Conservation (phyloP, 257 asterid genomes). For the Sherardia arvensis region DNA sequence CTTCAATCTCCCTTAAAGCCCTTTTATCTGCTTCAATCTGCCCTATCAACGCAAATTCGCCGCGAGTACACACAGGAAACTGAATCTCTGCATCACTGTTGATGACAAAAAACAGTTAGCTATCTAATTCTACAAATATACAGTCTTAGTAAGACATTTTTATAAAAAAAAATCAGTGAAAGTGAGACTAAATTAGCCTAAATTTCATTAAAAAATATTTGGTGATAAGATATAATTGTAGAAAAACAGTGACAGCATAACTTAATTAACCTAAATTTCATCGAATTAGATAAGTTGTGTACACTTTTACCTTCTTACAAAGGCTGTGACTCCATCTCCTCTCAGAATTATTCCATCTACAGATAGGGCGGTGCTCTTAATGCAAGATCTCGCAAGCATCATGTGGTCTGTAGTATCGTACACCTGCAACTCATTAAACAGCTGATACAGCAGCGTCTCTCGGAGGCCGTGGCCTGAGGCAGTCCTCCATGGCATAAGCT, state of each 20-base stretch:
- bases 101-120: background rate
- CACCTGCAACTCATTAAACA: slow-evolving; percentile 60
- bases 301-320: slow-evolving; percentile 38
- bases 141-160: too few species aligned
- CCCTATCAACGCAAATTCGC: background rate
- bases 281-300: too few species aligned
- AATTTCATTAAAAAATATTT: too few species aligned
- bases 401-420: slow-evolving; percentile 31
- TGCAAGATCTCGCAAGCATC: slow-evolving; percentile 41
- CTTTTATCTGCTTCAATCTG: background rate
- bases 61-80: slow-evolving; percentile 32
- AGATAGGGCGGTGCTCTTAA: slow-evolving; percentile 37
- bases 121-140: background rate
- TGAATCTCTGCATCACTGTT: slow-evolving; percentile 34
- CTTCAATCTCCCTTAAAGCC: background rate
- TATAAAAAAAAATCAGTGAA: too few species aligned
- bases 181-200: too few species aligned
- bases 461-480: slow-evolving; percentile 37
- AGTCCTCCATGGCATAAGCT: slow-evolving; percentile 22
- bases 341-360: slow-evolving; percentile 54
- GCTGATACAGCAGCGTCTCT: slow-evolving; percentile 47
- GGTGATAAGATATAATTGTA: too few species aligned
- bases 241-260: too few species aligned
- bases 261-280: too few species aligned
- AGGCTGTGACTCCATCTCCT: slow-evolving; percentile 30